phyloP scores from a whole-genome alignment of 1,284 basidiomycete genomes.

The Rhodotorula sp. region DNA sequence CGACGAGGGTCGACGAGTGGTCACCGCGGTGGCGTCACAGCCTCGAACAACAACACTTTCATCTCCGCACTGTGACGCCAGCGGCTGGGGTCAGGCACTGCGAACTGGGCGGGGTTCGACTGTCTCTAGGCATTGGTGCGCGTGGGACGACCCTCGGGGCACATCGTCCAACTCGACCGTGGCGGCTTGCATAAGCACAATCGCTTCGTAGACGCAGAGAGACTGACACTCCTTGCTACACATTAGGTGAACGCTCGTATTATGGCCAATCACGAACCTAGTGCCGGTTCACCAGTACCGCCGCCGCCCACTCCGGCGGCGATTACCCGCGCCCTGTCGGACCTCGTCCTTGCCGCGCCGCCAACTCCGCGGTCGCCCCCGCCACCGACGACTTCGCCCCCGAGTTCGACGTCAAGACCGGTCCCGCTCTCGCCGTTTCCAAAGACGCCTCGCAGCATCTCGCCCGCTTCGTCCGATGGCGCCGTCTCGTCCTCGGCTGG shows the following conservation, averaged over 20 bases:
- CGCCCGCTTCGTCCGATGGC: slow-evolving; percentile 6
- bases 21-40: too few species aligned
- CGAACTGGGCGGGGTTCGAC: too few species aligned
- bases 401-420: neutral
- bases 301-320: slow-evolving; percentile 8
- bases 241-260: neutral
- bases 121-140: too few species aligned
- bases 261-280: slow-evolving; percentile 1
- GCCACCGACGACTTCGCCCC: neutral
- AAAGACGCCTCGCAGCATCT: neutral
- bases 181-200: too few species aligned
- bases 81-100: too few species aligned
- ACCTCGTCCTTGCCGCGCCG: neutral
- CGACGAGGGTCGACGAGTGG: too few species aligned
- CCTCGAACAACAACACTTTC: too few species aligned
- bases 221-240: too few species aligned
- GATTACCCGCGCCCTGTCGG: slow-evolving; percentile 11
- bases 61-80: too few species aligned
- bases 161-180: too few species aligned
- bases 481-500: slow-evolving; percentile 10
- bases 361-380: neutral
- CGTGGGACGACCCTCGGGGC: too few species aligned
- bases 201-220: too few species aligned
- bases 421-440: neutral
- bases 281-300: neutral